Evolutionary conservation across 2,329 filamentous ascomycete genomes (phyloP), one percentile per base, ranked within the genome.

Genomic region (Leptodontidium sp.): DNA sequence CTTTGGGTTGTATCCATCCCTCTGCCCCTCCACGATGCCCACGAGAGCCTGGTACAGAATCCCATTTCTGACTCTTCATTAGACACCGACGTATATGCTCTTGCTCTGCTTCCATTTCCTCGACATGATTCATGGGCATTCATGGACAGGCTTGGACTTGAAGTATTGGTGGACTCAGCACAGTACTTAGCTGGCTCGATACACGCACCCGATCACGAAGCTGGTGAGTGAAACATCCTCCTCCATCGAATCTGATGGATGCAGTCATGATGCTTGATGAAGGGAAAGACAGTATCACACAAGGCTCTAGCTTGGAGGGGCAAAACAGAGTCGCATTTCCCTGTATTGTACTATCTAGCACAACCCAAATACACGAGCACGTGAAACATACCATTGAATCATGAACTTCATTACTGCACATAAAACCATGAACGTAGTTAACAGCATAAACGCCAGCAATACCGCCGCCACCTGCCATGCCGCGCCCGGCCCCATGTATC

Each of bases 401-500:
- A 61, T 66, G 15, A 66, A 66, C 7, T 35, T 66, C 57, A 61
- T 66, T 66, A 61, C 45, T 52, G 17, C 57, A 35, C 40, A 32
- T 47, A 38, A 14, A 15, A 43, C 14, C 49, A 45, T 40, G 35
- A 57, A 64, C 12, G 9, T 32, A 55, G 40, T 26, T 29, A 45
- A 45, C 32, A 35, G 17, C 14, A 11, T 40, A 14, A 64, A 52
- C 32, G 45, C 45, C 32, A 53, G 35, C 64, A 66, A 40, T 24
- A 21, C 32, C 35, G 53, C 49, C 64, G 35, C 64, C 55, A 11
- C 49, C 57, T 9, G 4, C 64, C 57, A 49, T 49, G 26, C 40
- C 55, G 2, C 26, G 26, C 38, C 21, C 40, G 29, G 17, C 21
- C 21, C 21, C 21, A 21, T 49, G 61, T 59, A 40, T 59, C 52